A percentile compares a stretch with the other conserved stretches of the same genome.
These are phyloP conservation scores for Lactarius indigo DNA, from an alignment of 768 basidiomycete genomes.

Conservation along the genomic window DNA sequence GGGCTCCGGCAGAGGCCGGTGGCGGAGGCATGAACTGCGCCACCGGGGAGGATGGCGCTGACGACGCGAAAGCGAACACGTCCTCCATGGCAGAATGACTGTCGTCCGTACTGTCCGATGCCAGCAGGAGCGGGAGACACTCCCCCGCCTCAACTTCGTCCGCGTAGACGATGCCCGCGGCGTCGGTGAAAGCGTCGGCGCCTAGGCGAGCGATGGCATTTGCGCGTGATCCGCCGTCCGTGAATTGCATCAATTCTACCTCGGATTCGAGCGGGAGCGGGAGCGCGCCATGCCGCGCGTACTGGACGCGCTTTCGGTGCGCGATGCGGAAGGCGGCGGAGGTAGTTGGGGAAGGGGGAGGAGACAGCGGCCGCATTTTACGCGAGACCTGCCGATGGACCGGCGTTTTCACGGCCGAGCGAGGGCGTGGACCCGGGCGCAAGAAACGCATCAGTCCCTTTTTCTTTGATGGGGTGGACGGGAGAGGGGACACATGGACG, in stretches of 20 bases:
- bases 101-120: constrained; percentile 18
- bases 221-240: constrained; percentile 59
- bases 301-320: constrained; percentile 38
- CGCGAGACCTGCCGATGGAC: constrained; percentile 23
- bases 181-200: constrained; percentile 45
- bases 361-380: neutral
- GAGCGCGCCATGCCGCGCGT: constrained; percentile 36
- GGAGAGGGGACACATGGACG: constrained; percentile 26
- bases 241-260: constrained; percentile 65
- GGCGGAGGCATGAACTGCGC: neutral
- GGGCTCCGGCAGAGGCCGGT: neutral
- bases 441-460: constrained; percentile 44
- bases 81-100: neutral
- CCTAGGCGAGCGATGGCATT: constrained; percentile 45
- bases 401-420: constrained; percentile 31
- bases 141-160: constrained; percentile 72
- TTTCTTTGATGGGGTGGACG: constrained; percentile 20
- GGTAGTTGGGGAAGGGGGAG: constrained; percentile 7
- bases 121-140: constrained; percentile 54
- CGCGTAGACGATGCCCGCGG: constrained; percentile 61
- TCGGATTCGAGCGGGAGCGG: constrained; percentile 59
- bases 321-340: constrained; percentile 14
- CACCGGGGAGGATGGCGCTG: neutral
- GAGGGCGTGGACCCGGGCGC: constrained; percentile 37
- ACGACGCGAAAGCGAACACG: neutral